These are phyloP conservation scores for Nemania abortiva DNA, from an alignment of 2,329 filamentous ascomycete genomes.

Conservation along the genomic window DNA sequence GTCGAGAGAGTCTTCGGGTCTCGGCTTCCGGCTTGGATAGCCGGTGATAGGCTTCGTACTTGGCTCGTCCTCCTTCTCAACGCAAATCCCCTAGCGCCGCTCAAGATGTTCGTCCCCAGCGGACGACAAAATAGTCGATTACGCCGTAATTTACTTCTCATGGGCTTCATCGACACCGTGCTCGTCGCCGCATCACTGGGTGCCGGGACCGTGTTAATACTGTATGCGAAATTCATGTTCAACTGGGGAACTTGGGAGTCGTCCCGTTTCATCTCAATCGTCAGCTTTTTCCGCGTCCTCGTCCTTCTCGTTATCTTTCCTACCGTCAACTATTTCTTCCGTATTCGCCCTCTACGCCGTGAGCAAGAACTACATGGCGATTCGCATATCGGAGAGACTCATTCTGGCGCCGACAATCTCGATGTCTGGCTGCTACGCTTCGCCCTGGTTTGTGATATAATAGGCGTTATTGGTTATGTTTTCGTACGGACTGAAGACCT, in stretches of 20 bases:
- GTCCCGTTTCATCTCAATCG: slow-evolving; percentile 82
- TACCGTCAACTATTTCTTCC: slow-evolving; percentile 79
- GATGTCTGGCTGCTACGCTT: slow-evolving; percentile 82
- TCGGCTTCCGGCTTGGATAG: slow-evolving; percentile 39
- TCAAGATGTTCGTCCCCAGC: slow-evolving; percentile 81
- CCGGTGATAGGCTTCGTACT: slow-evolving; percentile 44
- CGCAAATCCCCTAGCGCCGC: slow-evolving; percentile 78
- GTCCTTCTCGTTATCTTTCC: slow-evolving; percentile 82
- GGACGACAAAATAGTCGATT: slow-evolving; percentile 72
- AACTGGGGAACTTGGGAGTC: slow-evolving; percentile 85
- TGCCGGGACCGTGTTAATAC: slow-evolving; percentile 80
- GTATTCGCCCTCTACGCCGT: slow-evolving; percentile 64
- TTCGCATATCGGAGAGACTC: slow-evolving; percentile 59
- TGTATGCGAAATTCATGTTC: slow-evolving; percentile 86
- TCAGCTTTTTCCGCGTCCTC: slow-evolving; percentile 81
- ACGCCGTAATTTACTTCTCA: slow-evolving; percentile 82
- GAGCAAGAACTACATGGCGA: slow-evolving; percentile 56
- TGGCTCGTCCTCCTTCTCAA: slow-evolving; percentile 56
- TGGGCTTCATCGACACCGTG: slow-evolving; percentile 84
- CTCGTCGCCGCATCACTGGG: slow-evolving; percentile 87
- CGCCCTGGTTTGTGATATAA: slow-evolving; percentile 79
- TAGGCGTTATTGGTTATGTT: slow-evolving; percentile 82
- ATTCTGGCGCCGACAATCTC: slow-evolving; percentile 78
- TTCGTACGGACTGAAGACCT: slow-evolving; percentile 70
- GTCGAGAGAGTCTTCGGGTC: slow-evolving; percentile 39